phyloP scores from a whole-genome alignment of 805 yeast species.

The Saturnispora kantuleensis region DNA sequence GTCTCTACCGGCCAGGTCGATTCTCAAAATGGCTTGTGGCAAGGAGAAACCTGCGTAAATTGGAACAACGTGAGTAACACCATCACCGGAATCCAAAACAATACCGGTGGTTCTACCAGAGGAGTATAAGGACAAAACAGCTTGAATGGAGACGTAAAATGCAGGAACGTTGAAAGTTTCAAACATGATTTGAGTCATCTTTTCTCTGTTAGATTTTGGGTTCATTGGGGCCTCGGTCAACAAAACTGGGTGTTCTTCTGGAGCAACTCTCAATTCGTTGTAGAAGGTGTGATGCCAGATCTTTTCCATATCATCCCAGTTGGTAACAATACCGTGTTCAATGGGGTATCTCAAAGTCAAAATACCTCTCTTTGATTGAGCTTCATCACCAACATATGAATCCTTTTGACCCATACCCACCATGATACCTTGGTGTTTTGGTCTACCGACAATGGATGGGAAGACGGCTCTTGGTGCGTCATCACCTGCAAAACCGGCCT shows the following conservation, averaged over 20 bases:
- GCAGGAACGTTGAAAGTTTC: constrained; percentile 99
- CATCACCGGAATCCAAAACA: constrained; percentile 99
- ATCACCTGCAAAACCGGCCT: constrained; percentile 99
- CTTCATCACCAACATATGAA: constrained; percentile 99
- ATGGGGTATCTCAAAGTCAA: constrained; percentile 97
- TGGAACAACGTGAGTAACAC: constrained; percentile 99
- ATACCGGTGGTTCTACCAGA: constrained; percentile 99
- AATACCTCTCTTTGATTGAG: constrained; percentile 99
- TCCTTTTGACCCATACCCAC: constrained; percentile 99
- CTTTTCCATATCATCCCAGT: constrained; percentile 99
- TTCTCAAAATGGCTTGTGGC: constrained; percentile 97
- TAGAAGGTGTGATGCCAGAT: constrained; percentile 99
- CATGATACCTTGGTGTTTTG: constrained; percentile 99
- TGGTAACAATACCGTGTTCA: constrained; percentile 99
- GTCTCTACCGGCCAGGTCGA: constrained; percentile 99
- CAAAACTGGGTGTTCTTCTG: constrained; percentile 99
- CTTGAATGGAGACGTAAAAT: constrained; percentile 94
- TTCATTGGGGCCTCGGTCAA: constrained; percentile 99
- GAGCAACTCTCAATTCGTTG: constrained; percentile 99
- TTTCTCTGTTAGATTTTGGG: constrained; percentile 99
- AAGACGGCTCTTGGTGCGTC: constrained; percentile 99
- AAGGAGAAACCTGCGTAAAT: constrained; percentile 99
- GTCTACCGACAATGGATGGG: constrained; percentile 99
- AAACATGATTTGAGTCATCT: constrained; percentile 98
- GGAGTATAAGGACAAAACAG: constrained; percentile 94